Evolutionary conservation across 73 alveolate genomes (phyloP), one percentile per base, ranked within the genome.

Genomic region (Paramecium sexaurelia): DNA sequence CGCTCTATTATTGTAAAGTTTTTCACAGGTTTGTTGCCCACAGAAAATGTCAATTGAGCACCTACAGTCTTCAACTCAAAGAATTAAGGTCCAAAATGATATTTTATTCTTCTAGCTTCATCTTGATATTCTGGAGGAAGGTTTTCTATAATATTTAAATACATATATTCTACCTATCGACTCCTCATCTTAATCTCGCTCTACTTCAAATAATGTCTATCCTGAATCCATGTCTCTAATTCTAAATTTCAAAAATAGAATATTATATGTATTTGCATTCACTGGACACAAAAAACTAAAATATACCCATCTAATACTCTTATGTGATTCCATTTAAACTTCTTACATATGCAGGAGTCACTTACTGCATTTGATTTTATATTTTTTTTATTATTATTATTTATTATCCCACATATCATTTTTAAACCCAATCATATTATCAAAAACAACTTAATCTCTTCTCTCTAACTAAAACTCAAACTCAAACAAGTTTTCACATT

Each of bases 1-100:
- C 99, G 94, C 93, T 98, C 99, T 73, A 98, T 91, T 94, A 98
- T 95, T 85, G 96, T 75, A 91, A 98, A 97, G 84, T 98, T 95
- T 83, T 95, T 97, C 24, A 97, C 98, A 7, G 97, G 96, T 56
- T 96, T 85, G 19, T 85, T 75, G 2, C 98, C 98, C 8, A 96
- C 98, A 19, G 95, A 55, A 83, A 96, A 96, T 15, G 94, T 95
- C 55, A 96, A 89, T 35, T 96, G 91, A 40, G 95, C 93, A 13
- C 98, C 98, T 55, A 96, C 92, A 43, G 97, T 95, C 92, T 91
- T 68, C 55, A 96, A 90, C 47, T 93, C 96, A 55, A 96, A 92
- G 89, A 96, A 96, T 92, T 96, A 95, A 55, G 98, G 98, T 24
- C 99, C 99, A 22, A 96, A 93, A 84, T 96, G 99, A 92, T 96